A percentile compares a stretch with the other conserved stretches of the same genome.
Evolutionary conservation across 179 eudicot species (phyloP).

Genomic region (Sideroxylon spinosum): DNA sequence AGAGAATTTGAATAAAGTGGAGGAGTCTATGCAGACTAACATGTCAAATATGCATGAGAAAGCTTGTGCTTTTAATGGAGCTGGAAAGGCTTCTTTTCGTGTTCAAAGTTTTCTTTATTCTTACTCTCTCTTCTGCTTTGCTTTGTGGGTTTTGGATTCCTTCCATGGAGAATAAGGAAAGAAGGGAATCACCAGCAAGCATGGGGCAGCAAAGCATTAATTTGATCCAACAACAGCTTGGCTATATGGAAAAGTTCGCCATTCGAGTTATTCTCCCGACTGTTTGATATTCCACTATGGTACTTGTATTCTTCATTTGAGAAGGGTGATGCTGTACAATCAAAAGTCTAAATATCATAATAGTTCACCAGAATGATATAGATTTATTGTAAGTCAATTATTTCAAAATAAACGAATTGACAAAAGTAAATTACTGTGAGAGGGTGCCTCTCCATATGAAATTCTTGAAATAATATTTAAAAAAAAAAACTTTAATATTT

Average conservation of each 20-base stretch:
- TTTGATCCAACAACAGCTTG: neutral
- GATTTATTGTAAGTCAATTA: no score
- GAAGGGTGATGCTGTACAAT: no score
- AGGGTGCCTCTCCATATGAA: no score
- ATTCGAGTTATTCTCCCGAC: no score
- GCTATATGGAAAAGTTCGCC: neutral
- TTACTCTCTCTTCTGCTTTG: neutral
- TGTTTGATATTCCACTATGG: no score
- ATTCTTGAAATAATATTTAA: no score
- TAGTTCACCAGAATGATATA: no score
- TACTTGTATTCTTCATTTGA: no score
- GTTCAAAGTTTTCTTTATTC: slow-evolving; percentile 34
- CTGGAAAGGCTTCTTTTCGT: slow-evolving; percentile 42
- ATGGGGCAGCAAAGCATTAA: neutral
- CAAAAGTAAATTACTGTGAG: no score
- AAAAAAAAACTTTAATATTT: no score
- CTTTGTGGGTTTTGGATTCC: slow-evolving; percentile 39
- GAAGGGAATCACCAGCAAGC: slow-evolving; percentile 39
- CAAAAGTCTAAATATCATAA: no score
- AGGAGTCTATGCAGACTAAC: neutral
- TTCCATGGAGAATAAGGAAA: slow-evolving; percentile 58
- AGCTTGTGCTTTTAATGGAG: slow-evolving; percentile 26
- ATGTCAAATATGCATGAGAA: slow-evolving; percentile 2
- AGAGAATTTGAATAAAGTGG: slow-evolving; percentile 42
- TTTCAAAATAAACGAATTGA: no score